These are phyloP conservation scores for Sugiyamaella valdiviana DNA, from an alignment of 805 yeast genomes.

Conservation along the genomic window DNA sequence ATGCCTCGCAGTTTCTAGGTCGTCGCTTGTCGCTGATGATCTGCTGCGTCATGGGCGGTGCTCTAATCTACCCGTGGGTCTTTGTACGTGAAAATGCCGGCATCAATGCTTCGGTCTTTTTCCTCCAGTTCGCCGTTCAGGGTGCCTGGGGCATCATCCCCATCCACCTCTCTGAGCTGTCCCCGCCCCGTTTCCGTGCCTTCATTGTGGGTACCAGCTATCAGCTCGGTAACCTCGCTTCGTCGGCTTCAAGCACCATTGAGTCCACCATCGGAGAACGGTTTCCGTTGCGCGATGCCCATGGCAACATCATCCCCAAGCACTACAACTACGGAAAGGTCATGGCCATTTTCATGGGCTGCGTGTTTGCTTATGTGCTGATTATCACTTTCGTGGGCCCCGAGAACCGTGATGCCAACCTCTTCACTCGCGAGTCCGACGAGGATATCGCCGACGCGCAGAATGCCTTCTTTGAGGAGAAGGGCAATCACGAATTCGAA, in stretches of 20 bases:
- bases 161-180: slow-evolving; percentile 56
- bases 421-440: slow-evolving; percentile 17
- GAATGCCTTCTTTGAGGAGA: slow-evolving; percentile 9
- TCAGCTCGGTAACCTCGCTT: slow-evolving; percentile 68
- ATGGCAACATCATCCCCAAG: slow-evolving; percentile 30
- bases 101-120: slow-evolving; percentile 55
- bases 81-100: slow-evolving; percentile 40
- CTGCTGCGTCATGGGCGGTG: slow-evolving; percentile 50
- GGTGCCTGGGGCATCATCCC: slow-evolving; percentile 75
- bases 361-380: slow-evolving; percentile 50
- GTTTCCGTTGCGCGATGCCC: slow-evolving; percentile 45
- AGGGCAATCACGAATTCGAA: slow-evolving; percentile 1
- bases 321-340: slow-evolving; percentile 59
- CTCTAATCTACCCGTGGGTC: slow-evolving; percentile 58
- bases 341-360: slow-evolving; percentile 64
- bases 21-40: slow-evolving; percentile 51
- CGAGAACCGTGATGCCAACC: slow-evolving; percentile 34
- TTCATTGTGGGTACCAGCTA: slow-evolving; percentile 57
- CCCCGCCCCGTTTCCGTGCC: slow-evolving; percentile 59
- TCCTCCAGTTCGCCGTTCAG: slow-evolving; percentile 59
- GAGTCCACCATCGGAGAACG: slow-evolving; percentile 55
- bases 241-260: slow-evolving; percentile 66
- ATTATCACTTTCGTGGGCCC: slow-evolving; percentile 51
- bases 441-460: slow-evolving; percentile 13
- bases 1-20: slow-evolving; percentile 51